Percentiles rank a stretch among this genome's conserved stretches.
Conservation (phyloP, 345 rosid species). For the Ceriops decandra region DNA sequence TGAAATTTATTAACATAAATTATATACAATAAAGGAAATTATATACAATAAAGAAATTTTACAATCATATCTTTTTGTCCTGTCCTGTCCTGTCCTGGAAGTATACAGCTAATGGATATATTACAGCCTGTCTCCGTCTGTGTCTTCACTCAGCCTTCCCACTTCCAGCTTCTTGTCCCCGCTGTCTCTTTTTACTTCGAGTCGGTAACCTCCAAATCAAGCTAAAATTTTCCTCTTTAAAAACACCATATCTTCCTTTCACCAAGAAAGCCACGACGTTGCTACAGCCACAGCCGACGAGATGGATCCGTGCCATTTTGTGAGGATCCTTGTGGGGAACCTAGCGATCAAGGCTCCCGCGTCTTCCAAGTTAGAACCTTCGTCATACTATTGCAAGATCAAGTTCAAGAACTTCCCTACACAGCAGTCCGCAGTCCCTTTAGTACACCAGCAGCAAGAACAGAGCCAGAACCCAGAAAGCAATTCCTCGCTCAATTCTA, state of each 20-base stretch:
- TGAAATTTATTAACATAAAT: no score
- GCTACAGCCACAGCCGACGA: neutral
- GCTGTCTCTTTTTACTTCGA: neutral
- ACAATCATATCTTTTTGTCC: neutral
- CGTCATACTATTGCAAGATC: slow-evolving; percentile 59
- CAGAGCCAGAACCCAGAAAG: slow-evolving; percentile 14
- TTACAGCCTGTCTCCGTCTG: slow-evolving; percentile 62
- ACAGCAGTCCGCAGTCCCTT: slow-evolving; percentile 41
- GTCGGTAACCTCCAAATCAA: neutral
- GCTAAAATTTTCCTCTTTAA: neutral
- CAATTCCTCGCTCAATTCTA: slow-evolving; percentile 26
- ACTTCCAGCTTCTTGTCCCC: neutral
- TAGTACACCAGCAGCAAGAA: slow-evolving; percentile 20
- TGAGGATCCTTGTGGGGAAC: slow-evolving; percentile 73
- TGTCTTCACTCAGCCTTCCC: neutral
- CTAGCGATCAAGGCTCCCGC: slow-evolving; percentile 56
- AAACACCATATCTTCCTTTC: no score
- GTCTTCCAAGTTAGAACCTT: slow-evolving; percentile 27
- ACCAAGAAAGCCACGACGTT: neutral
- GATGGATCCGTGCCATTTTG: slow-evolving; percentile 98
- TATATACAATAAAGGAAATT: no score
- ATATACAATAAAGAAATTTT: no score
- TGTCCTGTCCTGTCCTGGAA: neutral
- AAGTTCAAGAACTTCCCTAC: slow-evolving; percentile 51
- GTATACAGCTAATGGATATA: slow-evolving; percentile 35